Base-by-base conservation (phyloP, 208 protist species). In the Trypanosoma mega region DNA sequence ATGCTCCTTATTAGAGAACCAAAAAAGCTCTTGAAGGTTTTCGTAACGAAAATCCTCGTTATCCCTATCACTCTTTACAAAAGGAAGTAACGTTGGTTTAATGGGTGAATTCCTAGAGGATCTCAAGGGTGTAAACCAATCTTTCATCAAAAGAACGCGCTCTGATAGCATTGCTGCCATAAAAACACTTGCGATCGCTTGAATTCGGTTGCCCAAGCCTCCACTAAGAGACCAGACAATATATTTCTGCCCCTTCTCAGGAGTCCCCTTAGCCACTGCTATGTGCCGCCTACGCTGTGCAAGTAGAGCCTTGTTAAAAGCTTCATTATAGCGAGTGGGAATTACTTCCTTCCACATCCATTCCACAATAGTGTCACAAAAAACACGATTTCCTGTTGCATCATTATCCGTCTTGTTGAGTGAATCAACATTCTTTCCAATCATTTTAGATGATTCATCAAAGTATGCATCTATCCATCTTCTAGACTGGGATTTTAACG, bases 221-320 rank as follows among this genome's bases (percentile, higher is more conserved):
- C 63, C 70, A 67, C 52, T 64, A 63, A 73, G 59, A 23, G 56
- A 72, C 64, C 70, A 76, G 21, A 76, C 37, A 46, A 76, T 50
- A 59, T 76, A 76, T 36, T 60, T 61, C 44, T 76, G 70, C 20
- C 31, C 39, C 6, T 14, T 8, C 24, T 63, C 20, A 23, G 64
- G 64, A 27, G 45, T 27, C 7, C 64, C 64, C n/a, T 14, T 52
- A 4, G 55, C 34, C 16, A 71, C 64, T 0, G 44, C 64, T 16
- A 33, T 43, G 26, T 71, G 64, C 44, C 53, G 44, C 14, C 55
- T 39, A n/a, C 48, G 64, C 0, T 68, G 51, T 34, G 44, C 31
- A 31, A 41, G 2, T 23, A 65, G 31, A 30, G 36, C 59, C 11
- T 37, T 21, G 29, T 26, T 55, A 65, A 65, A 56, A 7, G 41